Evolutionary conservation across 2,329 filamentous ascomycete genomes (phyloP).

Genomic region (Hypoxylon sp.): DNA sequence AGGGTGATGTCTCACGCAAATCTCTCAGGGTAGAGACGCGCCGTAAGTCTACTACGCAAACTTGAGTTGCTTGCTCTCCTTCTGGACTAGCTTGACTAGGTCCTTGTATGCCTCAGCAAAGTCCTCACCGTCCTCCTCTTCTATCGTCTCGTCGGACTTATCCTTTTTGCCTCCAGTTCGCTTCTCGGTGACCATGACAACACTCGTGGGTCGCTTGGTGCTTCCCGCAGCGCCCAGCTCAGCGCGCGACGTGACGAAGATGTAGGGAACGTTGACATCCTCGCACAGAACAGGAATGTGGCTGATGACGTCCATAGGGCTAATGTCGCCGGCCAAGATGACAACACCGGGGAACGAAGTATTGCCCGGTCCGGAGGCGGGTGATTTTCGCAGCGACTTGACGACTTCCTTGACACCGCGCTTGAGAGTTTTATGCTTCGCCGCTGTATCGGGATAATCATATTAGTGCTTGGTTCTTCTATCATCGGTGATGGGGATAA

Average conservation of each 20-base stretch:
- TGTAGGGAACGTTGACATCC: constrained; percentile 96
- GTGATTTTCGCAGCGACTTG: constrained; percentile 96
- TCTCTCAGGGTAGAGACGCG: constrained; percentile 1
- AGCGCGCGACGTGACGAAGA: constrained; percentile 92
- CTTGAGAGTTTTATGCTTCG: constrained; percentile 95
- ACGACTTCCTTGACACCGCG: constrained; percentile 99
- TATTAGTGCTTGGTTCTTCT: constrained; percentile 11
- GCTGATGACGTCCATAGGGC: constrained; percentile 97
- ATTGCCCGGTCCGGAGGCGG: constrained; percentile 75
- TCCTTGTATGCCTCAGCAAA: constrained; percentile 76
- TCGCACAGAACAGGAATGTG: constrained; percentile 98
- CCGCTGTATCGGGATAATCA: constrained; percentile 70
- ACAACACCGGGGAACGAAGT: constrained; percentile 80
- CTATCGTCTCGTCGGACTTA: constrained; percentile 62
- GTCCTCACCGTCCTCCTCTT: constrained; percentile 68
- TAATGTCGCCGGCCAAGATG: constrained; percentile 96
- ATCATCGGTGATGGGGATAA: background rate
- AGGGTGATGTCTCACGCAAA: constrained; percentile 9
- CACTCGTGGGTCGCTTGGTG: constrained; percentile 96
- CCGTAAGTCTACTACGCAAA: constrained; percentile 58
- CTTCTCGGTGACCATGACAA: constrained; percentile 87
- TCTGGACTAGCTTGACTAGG: constrained; percentile 75
- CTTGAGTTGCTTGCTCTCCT: constrained; percentile 72
- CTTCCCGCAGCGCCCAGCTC: constrained; percentile 94
- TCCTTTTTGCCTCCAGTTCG: constrained; percentile 54